phyloP scores from a whole-genome alignment of 805 yeast genomes.

The Schwanniomyces yamadae region DNA sequence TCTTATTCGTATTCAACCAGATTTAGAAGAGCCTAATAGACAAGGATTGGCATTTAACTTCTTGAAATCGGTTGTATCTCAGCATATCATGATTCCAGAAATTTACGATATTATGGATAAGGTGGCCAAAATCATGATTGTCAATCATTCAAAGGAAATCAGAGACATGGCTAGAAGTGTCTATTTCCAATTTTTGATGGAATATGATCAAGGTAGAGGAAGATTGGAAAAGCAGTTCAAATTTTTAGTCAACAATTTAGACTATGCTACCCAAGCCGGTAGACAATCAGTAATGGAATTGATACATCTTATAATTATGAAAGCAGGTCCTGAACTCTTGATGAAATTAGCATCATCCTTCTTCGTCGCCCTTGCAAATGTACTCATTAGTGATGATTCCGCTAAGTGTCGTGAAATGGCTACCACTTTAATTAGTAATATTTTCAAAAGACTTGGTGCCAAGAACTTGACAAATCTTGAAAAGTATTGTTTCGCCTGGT shows the following conservation, averaged over 20 bases:
- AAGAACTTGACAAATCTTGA: slow-evolving; percentile 37
- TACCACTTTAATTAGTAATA: slow-evolving; percentile 51
- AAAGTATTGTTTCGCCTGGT: slow-evolving; percentile 58
- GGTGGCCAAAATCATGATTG: slow-evolving; percentile 81
- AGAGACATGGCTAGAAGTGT: slow-evolving; percentile 82
- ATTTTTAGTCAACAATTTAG: slow-evolving; percentile 73
- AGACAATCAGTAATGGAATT: slow-evolving; percentile 89
- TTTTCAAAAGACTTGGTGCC: slow-evolving; percentile 49
- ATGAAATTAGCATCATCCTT: slow-evolving; percentile 68
- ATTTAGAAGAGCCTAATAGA: slow-evolving; percentile 82
- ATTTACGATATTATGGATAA: slow-evolving; percentile 84
- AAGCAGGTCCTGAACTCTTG: slow-evolving; percentile 59
- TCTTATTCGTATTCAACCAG: slow-evolving; percentile 73
- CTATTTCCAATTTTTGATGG: slow-evolving; percentile 83
- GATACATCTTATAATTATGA: slow-evolving; percentile 65
- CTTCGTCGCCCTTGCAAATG: slow-evolving; percentile 78
- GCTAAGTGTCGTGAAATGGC: slow-evolving; percentile 85
- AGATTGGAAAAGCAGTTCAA: slow-evolving; percentile 80
- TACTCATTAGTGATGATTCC: slow-evolving; percentile 73
- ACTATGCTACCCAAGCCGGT: slow-evolving; percentile 83
- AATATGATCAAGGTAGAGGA: slow-evolving; percentile 90
- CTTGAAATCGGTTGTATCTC: slow-evolving; percentile 71
- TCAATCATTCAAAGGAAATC: slow-evolving; percentile 79
- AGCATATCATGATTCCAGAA: slow-evolving; percentile 78
- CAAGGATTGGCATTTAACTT: slow-evolving; percentile 89